Evolutionary conservation across 306 rosid genomes (phyloP).

Genomic region (Cucurbita moschata): DNA sequence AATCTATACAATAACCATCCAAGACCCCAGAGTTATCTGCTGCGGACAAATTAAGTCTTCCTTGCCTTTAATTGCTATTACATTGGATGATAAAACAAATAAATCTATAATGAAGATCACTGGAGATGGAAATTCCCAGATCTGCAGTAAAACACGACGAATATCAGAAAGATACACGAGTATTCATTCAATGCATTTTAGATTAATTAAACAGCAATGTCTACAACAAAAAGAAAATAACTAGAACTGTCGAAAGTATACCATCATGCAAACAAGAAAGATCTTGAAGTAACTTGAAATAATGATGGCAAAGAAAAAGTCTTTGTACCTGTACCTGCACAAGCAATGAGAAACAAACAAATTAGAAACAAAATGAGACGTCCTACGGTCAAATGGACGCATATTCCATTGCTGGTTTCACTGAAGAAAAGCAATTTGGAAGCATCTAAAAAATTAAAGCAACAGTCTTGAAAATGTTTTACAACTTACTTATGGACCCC

Average conservation of each 20-base stretch:
- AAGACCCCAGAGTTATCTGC: not conserved
- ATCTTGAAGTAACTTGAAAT: slow-evolving; percentile 83
- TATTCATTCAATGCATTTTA: not conserved
- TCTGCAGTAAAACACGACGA: slow-evolving; percentile 27
- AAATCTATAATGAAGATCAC: slow-evolving; percentile 59
- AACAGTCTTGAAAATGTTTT: not conserved
- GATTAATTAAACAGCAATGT: not conserved
- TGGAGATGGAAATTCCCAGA: slow-evolving; percentile 83
- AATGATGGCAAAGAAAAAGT: slow-evolving; percentile 48
- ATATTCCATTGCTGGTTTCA: not conserved
- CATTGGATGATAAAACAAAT: slow-evolving; percentile 70
- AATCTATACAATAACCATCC: not conserved
- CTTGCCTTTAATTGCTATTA: slow-evolving; percentile 70
- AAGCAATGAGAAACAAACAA: not conserved
- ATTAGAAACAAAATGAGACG: not conserved
- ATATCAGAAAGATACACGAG: slow-evolving; percentile 11
- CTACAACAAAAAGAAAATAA: not conserved
- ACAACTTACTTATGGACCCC: slow-evolving; percentile 30
- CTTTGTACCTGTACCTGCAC: slow-evolving; percentile 13
- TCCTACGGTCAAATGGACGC: not conserved
- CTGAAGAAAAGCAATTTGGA: not conserved
- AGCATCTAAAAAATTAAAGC: not conserved
- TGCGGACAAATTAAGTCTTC: not conserved
- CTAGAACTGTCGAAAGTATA: slow-evolving; percentile 16
- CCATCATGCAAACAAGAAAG: slow-evolving; percentile 71